phyloP scores from a whole-genome alignment of 208 protist species.

The Acanthamoeba culbertsoni region DNA sequence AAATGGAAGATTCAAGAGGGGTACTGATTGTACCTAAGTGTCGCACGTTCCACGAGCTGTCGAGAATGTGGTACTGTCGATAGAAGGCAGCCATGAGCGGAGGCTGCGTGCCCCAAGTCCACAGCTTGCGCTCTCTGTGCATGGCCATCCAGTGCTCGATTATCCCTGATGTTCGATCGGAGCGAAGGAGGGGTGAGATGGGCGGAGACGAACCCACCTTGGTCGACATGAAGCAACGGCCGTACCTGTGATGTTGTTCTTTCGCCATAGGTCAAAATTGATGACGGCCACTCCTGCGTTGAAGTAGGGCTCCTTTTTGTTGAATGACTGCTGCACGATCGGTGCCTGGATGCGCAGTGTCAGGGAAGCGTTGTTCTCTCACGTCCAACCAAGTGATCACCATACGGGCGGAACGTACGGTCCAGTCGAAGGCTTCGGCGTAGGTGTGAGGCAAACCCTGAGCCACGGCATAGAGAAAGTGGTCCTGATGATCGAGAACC shows the following conservation, averaged over 20 bases:
- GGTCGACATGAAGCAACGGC: no score
- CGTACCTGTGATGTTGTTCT: background rate
- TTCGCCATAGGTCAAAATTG: slow-evolving; percentile 19
- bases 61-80: slow-evolving; percentile 29
- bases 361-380: background rate
- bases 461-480: slow-evolving; percentile 1
- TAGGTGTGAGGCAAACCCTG: slow-evolving; percentile 39
- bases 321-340: background rate
- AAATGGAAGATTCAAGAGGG: background rate
- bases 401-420: background rate
- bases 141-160: slow-evolving; percentile 11
- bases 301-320: slow-evolving; percentile 33
- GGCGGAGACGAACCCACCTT: background rate
- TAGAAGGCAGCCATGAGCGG: slow-evolving; percentile 53
- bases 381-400: background rate
- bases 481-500: slow-evolving; percentile 30
- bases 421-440: background rate
- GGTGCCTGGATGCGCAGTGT: background rate
- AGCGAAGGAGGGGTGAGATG: background rate
- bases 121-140: slow-evolving; percentile 2
- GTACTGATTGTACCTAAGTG: background rate
- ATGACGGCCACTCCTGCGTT: slow-evolving; percentile 35
- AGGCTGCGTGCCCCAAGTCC: slow-evolving; percentile 39
- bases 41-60: slow-evolving; percentile 44
- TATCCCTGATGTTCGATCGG: background rate